These are phyloP conservation scores for Protomyces gravidus DNA, from an alignment of 1,139 yeast genomes.

Conservation along the genomic window DNA sequence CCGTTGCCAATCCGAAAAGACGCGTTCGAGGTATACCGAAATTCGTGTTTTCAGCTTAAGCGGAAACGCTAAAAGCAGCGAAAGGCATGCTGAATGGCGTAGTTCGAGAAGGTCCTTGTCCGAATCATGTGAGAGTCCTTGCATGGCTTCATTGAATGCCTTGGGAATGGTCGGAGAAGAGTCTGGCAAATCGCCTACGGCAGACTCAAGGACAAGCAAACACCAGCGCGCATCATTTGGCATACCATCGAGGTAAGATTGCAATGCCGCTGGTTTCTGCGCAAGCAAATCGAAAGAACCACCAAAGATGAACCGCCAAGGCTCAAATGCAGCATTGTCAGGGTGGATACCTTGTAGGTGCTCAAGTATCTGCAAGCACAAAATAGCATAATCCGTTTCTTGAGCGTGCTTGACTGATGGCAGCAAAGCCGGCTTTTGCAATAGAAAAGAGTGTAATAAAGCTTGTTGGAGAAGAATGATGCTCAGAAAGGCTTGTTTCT, in stretches of 20 bases:
- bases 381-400: not conserved
- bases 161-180: not conserved
- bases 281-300: slow-evolving; percentile 8
- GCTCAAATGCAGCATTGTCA: slow-evolving; percentile 18
- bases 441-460: not conserved
- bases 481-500: slow-evolving; percentile 7
- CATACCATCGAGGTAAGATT: slow-evolving; percentile 1
- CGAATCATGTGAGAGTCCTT: not conserved
- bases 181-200: not conserved
- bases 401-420: not conserved
- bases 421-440: not conserved
- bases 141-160: not conserved
- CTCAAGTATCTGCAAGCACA: not conserved
- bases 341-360: slow-evolving; percentile 13
- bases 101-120: not conserved
- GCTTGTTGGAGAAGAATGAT: slow-evolving; percentile 2
- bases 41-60: not conserved
- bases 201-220: slow-evolving; percentile 4
- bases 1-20: not conserved
- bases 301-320: slow-evolving; percentile 16
- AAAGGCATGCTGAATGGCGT: slow-evolving; percentile 14
- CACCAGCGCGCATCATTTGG: slow-evolving; percentile 1
- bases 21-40: not conserved
- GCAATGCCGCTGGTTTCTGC: not conserved
- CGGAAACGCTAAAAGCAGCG: not conserved